A percentile compares a stretch with the other conserved stretches of the same genome.
Conservation (phyloP, 352 stramenopile genomes). For the Saprolegnia parasitica region DNA sequence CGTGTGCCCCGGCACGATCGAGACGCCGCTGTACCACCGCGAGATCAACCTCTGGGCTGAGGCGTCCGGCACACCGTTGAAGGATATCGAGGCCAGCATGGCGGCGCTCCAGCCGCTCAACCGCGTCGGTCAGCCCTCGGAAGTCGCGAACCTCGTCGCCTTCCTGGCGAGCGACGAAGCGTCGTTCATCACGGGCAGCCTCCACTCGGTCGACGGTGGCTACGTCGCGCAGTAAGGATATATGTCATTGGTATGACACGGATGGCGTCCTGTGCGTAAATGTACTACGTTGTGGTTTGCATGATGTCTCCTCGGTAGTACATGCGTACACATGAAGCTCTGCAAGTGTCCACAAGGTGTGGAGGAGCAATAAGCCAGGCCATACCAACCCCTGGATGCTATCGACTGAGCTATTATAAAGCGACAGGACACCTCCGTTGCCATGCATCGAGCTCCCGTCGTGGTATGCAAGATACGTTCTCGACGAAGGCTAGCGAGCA, state of each 20-base stretch:
- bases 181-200: slow-evolving; percentile 83
- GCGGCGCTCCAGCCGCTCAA: slow-evolving; percentile 37
- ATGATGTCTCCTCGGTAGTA: too few species aligned
- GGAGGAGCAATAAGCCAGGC: too few species aligned
- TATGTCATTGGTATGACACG: background rate
- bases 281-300: background rate
- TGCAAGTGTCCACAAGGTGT: too few species aligned
- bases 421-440: too few species aligned
- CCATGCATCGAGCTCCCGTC: too few species aligned
- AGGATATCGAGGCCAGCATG: slow-evolving; percentile 37
- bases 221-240: slow-evolving; percentile 35
- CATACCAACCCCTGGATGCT: too few species aligned
- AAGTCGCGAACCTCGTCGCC: slow-evolving; percentile 76
- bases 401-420: too few species aligned
- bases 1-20: slow-evolving; percentile 80
- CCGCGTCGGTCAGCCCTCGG: slow-evolving; percentile 53
- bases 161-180: slow-evolving; percentile 76
- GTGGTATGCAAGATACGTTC: too few species aligned
- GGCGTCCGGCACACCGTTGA: slow-evolving; percentile 44
- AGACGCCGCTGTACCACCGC: slow-evolving; percentile 57
- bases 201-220: slow-evolving; percentile 74
- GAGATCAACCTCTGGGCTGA: slow-evolving; percentile 51
- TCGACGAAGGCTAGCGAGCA: too few species aligned
- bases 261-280: background rate
- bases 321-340: too few species aligned